phyloP scores from a whole-genome alignment of 2,329 filamentous ascomycete genomes.

The Fusarium bulbicola region DNA sequence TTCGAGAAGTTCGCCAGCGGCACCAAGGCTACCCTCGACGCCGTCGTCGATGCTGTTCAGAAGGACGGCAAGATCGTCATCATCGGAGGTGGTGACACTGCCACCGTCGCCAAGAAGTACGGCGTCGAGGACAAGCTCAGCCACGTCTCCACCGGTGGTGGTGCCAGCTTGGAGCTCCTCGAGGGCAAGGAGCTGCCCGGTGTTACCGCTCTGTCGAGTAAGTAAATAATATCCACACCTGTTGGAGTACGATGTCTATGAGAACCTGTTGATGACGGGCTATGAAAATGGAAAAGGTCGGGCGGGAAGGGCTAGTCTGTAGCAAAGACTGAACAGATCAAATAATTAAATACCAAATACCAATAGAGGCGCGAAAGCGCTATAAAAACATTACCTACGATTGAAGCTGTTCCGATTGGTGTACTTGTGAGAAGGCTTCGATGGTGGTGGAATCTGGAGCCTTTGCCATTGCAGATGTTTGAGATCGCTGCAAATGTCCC shows the following conservation, averaged over 20 bases:
- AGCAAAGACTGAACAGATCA: constrained; percentile 35
- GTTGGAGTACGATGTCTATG: constrained; percentile 34
- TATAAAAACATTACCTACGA: not conserved
- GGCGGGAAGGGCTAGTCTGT: constrained; percentile 49
- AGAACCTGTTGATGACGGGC: constrained; percentile 45
- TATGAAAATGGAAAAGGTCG: constrained; percentile 46
- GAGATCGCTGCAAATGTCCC: not conserved
- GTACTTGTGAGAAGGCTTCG: not conserved
- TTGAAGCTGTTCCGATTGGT: not conserved
- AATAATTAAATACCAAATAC: constrained; percentile 39
- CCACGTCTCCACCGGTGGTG: constrained; percentile 97
- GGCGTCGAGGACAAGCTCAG: constrained; percentile 95
- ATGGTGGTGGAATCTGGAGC: not conserved
- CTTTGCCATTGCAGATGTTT: not conserved
- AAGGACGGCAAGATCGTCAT: constrained; percentile 90
- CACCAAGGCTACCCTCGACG: constrained; percentile 92
- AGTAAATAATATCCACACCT: constrained; percentile 56
- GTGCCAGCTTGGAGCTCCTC: constrained; percentile 92
- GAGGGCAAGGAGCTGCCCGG: constrained; percentile 98
- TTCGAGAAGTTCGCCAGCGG: constrained; percentile 92
- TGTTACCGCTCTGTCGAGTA: constrained; percentile 87
- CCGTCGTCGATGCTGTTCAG: constrained; percentile 82
- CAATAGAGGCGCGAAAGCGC: constrained; percentile 29
- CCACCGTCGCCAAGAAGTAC: constrained; percentile 97
- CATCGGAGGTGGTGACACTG: constrained; percentile 97